Conservation (phyloP, 1,284 basidiomycete species). For the Moesziomyces antarcticus region DNA sequence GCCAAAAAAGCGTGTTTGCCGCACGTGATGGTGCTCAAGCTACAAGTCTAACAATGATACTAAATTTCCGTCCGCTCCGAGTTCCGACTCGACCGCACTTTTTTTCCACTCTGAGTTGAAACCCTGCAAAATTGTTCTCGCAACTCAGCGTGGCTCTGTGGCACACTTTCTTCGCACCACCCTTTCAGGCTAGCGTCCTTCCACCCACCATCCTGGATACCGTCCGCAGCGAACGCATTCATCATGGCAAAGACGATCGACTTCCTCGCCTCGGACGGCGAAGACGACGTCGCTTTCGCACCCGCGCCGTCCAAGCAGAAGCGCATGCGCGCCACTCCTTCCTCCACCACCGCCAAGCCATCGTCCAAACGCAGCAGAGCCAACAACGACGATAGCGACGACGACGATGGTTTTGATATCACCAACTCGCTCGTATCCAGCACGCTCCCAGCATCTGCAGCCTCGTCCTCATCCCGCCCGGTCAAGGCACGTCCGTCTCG, state of each 20-base stretch:
- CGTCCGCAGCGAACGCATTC: too few relatives aligned
- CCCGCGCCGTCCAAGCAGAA: slow-evolving; percentile 11
- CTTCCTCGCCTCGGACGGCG: slow-evolving; percentile 58
- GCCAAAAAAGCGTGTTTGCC: too few relatives aligned
- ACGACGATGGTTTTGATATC: slow-evolving; percentile 41
- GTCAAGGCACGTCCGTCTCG: slow-evolving; percentile 17
- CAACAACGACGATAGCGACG: slow-evolving; percentile 6
- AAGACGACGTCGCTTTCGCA: slow-evolving; percentile 22
- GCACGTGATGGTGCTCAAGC: too few relatives aligned
- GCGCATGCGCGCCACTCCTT: slow-evolving; percentile 25
- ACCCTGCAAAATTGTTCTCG: too few relatives aligned
- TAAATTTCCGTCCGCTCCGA: too few relatives aligned
- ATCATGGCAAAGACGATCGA: slow-evolving; percentile 57
- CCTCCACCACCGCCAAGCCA: slow-evolving; percentile 19
- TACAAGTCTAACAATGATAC: too few relatives aligned
- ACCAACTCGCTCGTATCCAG: slow-evolving; percentile 29
- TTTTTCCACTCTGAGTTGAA: too few relatives aligned
- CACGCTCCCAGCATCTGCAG: slow-evolving; percentile 8
- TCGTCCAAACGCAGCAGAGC: slow-evolving; percentile 7
- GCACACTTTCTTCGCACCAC: too few relatives aligned
- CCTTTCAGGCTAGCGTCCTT: not conserved
- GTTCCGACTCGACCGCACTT: too few relatives aligned
- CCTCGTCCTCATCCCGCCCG: slow-evolving; percentile 10
- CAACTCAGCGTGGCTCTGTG: too few relatives aligned
- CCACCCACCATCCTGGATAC: not conserved